These are phyloP conservation scores for Pseudogymnoascus sp. DNA, from an alignment of 2,329 filamentous ascomycete species.

Conservation along the genomic window DNA sequence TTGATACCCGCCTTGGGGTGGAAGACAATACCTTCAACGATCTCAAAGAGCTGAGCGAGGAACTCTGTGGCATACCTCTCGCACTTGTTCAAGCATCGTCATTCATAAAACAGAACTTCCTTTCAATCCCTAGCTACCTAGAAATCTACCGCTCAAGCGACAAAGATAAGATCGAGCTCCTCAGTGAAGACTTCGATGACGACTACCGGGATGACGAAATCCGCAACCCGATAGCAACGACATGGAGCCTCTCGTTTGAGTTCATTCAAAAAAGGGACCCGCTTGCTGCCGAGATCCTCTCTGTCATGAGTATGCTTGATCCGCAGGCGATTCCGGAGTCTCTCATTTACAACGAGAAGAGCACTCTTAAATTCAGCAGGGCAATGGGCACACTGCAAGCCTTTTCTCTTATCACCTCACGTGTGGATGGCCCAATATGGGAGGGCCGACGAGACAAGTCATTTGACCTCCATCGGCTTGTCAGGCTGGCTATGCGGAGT, in stretches of 20 bases:
- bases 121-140: slow-evolving; percentile 11
- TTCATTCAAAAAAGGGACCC: slow-evolving; percentile 26
- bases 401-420: slow-evolving; percentile 28
- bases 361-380: slow-evolving; percentile 13
- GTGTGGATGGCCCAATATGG: slow-evolving; percentile 9
- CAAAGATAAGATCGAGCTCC: slow-evolving; percentile 23
- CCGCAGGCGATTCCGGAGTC: slow-evolving; percentile 28
- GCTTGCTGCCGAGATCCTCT: slow-evolving; percentile 30
- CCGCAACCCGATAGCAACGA: slow-evolving; percentile 30
- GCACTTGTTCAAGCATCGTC: slow-evolving; percentile 32
- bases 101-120: slow-evolving; percentile 28
- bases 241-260: slow-evolving; percentile 32
- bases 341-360: slow-evolving; percentile 24
- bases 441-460: slow-evolving; percentile 8
- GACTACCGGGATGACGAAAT: slow-evolving; percentile 23
- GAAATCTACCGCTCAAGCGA: slow-evolving; percentile 3
- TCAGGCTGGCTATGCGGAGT: slow-evolving; percentile 28
- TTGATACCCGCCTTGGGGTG: slow-evolving; percentile 16
- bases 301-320: slow-evolving; percentile 29
- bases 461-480: slow-evolving; percentile 30
- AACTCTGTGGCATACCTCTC: slow-evolving; percentile 28
- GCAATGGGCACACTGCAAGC: slow-evolving; percentile 28
- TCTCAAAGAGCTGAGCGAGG: slow-evolving; percentile 15
- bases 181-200: slow-evolving; percentile 30
- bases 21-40: not conserved